Evolutionary conservation across 23 red algal genomes (phyloP), one percentile per base, ranked within the genome.

Genomic region (Cyanidioschyzon merolae): DNA sequence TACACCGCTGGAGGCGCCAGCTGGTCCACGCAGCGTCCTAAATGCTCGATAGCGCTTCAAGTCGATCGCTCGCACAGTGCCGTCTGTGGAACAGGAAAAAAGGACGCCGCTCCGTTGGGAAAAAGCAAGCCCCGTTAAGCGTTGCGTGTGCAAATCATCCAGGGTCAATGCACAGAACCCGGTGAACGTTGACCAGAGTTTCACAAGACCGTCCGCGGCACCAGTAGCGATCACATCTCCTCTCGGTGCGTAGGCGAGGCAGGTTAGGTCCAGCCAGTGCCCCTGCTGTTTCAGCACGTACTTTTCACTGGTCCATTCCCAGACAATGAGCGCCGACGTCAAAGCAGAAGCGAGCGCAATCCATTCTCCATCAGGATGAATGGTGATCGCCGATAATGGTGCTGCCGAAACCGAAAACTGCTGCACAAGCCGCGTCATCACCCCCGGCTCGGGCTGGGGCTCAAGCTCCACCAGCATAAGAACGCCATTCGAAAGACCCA

Each of bases 221-320:
- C 85, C 94, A 1, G 88, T 98, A 35, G 71, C 94, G 67, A 98
- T 74, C 1, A 88, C 77, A 0, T 85, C 80, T 0, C 94, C 94
- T 77, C 91, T 83, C 25, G 88, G 94, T 50, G 85, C 76, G 79
- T 87, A 98, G 38, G 88, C 80, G 39, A 89, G 75, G 45, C 83
- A 57, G 50, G 68, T 87, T 37, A 85, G 76, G n/a, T 79, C 58
- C 31, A 89, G 74, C n/a, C 68, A 45, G 67, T 98, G 94, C 18
- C 82, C 77, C 79, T 98, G 87, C 75, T 91, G 94, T 74, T 98
- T 98, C 35, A 98, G 84, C 39, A 98, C 82, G 76, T 98, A 88
- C 1, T 85, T 89, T 76, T 98, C 94, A 37, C 87, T 83, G 32
- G 83, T 76, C 94, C 94, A 98, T 50, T 98, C 94, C 94, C 94